phyloP scores from a whole-genome alignment of 208 protist species.

The Paratrypanosoma confusum region DNA sequence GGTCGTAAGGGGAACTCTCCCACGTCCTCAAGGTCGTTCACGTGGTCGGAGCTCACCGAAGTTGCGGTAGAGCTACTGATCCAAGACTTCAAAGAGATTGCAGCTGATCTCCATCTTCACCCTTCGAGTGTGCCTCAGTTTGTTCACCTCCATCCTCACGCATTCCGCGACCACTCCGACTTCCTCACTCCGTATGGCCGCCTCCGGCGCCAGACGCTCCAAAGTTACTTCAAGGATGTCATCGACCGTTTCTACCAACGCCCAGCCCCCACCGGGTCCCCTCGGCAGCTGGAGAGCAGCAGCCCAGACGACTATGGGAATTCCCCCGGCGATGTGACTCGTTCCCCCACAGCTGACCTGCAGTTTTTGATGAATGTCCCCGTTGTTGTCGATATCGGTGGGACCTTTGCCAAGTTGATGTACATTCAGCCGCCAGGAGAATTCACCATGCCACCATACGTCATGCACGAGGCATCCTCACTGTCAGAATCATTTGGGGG shows the following conservation, averaged over 20 bases:
- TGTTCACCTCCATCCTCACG: constrained; percentile 80
- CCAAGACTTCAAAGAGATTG: constrained; percentile 45
- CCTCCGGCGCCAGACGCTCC: constrained; percentile 41
- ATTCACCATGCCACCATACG: constrained; percentile 15
- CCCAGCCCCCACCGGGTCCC: constrained; percentile 3
- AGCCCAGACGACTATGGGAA: neutral
- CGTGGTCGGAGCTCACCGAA: constrained; percentile 58
- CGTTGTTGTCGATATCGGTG: constrained; percentile 79
- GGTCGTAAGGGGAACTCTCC: no score
- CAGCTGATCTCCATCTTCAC: constrained; percentile 35
- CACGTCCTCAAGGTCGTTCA: constrained; percentile 9
- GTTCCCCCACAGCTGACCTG: no score
- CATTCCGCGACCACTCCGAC: constrained; percentile 65
- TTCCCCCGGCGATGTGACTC: neutral
- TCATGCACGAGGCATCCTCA: constrained; percentile 61
- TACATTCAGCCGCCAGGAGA: constrained; percentile 61
- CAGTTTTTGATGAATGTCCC: constrained; percentile 42
- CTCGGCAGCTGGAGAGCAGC: constrained; percentile 3
- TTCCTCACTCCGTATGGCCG: constrained; percentile 71
- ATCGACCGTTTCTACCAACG: constrained; percentile 47
- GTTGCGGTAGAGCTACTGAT: constrained; percentile 48
- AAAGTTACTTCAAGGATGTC: constrained; percentile 58
- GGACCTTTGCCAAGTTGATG: constrained; percentile 84
- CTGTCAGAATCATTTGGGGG: constrained; percentile 51
- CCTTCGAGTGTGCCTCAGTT: constrained; percentile 43